Conservation (phyloP, 2,329 filamentous ascomycete species). For the Stachybotrys elegans region DNA sequence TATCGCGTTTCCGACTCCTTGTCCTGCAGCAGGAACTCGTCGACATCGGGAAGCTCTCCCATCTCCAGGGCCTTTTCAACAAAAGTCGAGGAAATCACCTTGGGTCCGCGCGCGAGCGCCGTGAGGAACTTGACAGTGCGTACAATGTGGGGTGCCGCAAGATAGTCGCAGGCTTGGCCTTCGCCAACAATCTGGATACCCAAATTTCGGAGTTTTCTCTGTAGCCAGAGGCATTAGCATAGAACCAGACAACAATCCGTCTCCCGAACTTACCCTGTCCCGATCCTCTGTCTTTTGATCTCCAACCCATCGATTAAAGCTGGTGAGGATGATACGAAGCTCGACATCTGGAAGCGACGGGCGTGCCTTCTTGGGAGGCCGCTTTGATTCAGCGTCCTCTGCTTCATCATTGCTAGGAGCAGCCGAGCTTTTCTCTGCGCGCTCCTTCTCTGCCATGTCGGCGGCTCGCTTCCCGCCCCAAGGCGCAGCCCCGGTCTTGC, state of each 20-base stretch:
- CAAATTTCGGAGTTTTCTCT: constrained; percentile 77
- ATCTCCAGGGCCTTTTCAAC: constrained; percentile 71
- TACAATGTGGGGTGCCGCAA: constrained; percentile 81
- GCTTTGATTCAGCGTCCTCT: constrained; percentile 40
- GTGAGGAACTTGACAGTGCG: constrained; percentile 92
- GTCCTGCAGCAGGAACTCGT: constrained; percentile 67
- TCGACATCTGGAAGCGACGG: constrained; percentile 56
- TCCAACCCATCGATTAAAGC: constrained; percentile 76
- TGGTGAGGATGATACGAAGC: constrained; percentile 76
- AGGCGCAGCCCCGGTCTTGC: constrained; percentile 40
- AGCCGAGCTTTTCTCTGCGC: constrained; percentile 37
- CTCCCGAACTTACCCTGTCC: constrained; percentile 61
- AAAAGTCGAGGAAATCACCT: constrained; percentile 71
- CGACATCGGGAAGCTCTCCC: constrained; percentile 57
- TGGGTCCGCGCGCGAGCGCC: constrained; percentile 75
- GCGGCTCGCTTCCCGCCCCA: constrained; percentile 62
- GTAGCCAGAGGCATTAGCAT: constrained; percentile 14
- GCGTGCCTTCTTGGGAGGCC: constrained; percentile 58
- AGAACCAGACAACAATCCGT: constrained; percentile 3
- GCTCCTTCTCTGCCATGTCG: constrained; percentile 50
- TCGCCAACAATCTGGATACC: constrained; percentile 79
- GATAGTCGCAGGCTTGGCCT: constrained; percentile 70
- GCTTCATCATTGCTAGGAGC: constrained; percentile 39
- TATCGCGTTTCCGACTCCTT: constrained; percentile 66
- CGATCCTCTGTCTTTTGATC: constrained; percentile 69